These are phyloP conservation scores for Goffeauzyma gilvescens DNA, from an alignment of 768 basidiomycete genomes.

Conservation along the genomic window DNA sequence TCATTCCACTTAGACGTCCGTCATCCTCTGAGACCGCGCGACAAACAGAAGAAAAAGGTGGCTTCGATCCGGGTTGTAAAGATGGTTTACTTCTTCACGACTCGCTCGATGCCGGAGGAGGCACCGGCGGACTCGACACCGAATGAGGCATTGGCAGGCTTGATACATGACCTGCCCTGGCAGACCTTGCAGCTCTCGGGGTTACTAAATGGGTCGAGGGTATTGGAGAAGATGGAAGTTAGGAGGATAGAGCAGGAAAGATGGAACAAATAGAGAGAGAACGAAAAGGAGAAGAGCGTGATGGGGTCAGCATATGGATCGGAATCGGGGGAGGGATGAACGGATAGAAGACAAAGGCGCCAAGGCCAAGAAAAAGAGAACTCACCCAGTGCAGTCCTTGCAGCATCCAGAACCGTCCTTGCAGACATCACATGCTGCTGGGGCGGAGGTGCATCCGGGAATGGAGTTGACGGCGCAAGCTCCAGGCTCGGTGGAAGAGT, in stretches of 20 bases:
- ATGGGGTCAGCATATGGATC: neutral
- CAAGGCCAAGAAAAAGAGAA: neutral
- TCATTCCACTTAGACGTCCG: too few relatives aligned
- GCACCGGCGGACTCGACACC: constrained; percentile 8
- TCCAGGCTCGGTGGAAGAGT: constrained; percentile 1
- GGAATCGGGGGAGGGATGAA: neutral
- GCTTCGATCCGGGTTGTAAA: too few relatives aligned
- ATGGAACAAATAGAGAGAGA: neutral
- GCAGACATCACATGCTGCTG: constrained; percentile 4
- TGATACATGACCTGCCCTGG: constrained; percentile 3
- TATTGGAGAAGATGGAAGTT: neutral
- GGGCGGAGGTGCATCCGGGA: constrained; percentile 6
- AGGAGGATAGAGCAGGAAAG: too few relatives aligned
- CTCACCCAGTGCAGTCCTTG: constrained; percentile 8
- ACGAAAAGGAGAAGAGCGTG: neutral
- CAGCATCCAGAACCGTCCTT: constrained; percentile 6
- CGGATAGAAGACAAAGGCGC: neutral
- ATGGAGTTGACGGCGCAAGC: constrained; percentile 7
- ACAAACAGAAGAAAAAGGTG: too few relatives aligned
- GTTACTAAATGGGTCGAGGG: neutral
- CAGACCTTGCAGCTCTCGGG: constrained; percentile 5
- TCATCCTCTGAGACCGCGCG: too few relatives aligned
- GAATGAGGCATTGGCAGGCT: constrained; percentile 4
- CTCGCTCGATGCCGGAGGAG: too few relatives aligned
- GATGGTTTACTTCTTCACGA: too few relatives aligned